phyloP scores from a whole-genome alignment of 2,329 filamentous ascomycete genomes.

The Fusarium lyarnte region DNA sequence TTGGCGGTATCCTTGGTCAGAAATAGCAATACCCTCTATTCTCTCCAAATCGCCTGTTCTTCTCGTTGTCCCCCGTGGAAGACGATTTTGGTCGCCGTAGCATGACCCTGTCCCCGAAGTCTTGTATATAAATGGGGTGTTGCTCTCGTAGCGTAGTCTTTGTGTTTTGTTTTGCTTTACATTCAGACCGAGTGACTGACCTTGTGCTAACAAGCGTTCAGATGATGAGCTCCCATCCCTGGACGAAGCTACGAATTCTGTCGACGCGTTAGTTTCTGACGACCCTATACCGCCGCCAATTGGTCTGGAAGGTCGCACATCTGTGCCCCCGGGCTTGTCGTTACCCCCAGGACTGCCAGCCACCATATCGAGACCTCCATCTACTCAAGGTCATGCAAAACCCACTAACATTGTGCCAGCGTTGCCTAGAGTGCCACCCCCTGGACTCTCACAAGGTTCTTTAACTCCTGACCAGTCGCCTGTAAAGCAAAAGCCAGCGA shows the following conservation, averaged over 20 bases:
- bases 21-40: constrained; percentile 55
- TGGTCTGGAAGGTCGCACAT: constrained; percentile 27
- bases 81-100: constrained; percentile 71
- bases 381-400: constrained; percentile 32
- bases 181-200: constrained; percentile 32
- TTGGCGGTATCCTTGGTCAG: constrained; percentile 51
- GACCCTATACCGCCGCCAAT: constrained; percentile 44
- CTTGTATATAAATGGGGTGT: constrained; percentile 56
- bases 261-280: constrained; percentile 76
- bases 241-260: constrained; percentile 69
- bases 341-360: constrained; percentile 34
- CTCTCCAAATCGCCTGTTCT: constrained; percentile 47
- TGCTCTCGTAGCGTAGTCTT: constrained; percentile 46
- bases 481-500: constrained; percentile 41
- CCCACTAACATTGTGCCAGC: constrained; percentile 40
- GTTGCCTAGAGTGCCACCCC: constrained; percentile 40
- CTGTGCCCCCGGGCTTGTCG: constrained; percentile 47
- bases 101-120: constrained; percentile 52
- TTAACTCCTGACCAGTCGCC: constrained; percentile 49
- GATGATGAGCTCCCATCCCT: constrained; percentile 71
- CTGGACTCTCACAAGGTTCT: constrained; percentile 39
- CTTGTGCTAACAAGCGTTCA: constrained; percentile 59
- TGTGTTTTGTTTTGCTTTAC: constrained; percentile 38
- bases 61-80: constrained; percentile 58
- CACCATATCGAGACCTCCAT: constrained; percentile 34